Base-by-base conservation (phyloP, 2,329 filamentous ascomycete genomes). In the Curvularia verruculosa region DNA sequence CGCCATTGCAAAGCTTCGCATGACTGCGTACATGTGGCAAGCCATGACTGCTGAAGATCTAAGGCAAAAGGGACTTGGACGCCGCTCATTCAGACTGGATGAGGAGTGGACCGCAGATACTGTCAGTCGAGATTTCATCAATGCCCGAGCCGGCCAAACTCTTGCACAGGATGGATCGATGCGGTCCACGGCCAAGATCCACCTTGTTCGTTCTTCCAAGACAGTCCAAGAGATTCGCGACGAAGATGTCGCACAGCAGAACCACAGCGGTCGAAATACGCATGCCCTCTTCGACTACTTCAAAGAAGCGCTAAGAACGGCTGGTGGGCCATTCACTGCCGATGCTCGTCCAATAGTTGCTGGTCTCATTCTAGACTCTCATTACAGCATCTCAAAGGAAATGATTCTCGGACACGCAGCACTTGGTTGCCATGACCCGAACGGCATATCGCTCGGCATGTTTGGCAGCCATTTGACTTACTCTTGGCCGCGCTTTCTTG, bases 21-120 rank as follows among this genome's bases (percentile, higher is more conserved):
- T 71, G 64, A 67, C 71, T 6, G 71, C 72, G 2, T 73, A 72
- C 56, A 74, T 74, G 71, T 74, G 71, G 71, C 71, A 75, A 53
- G 71, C 71, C 13, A 61, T 71, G 60, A 73, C 69, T n/a, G 72
- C 71, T 1, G 71, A 74, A 54, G 70, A 73, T 37, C 52, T 73
- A 60, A 64, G 66, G 1, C 23, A 52, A 18, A 68, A 70, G 48
- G 67, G 67, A 3, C 60, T 69, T 18, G 71, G 67, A 19, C 49
- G 71, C 37, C 65, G 70, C 10, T 59, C 66, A 1, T 73, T 75
- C 49, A 56, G 72, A 8, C 49, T 75, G 7, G 72, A 75, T n/a
- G 71, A 74, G 41, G 69, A 73, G 47, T 73, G 66, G 69, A 58
- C 55, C 0, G 45, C 46, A 12, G 68, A 72, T 31, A 72, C 69